phyloP scores from a whole-genome alignment of 2,329 filamentous ascomycete genomes.

The Fusarium coffeatum region DNA sequence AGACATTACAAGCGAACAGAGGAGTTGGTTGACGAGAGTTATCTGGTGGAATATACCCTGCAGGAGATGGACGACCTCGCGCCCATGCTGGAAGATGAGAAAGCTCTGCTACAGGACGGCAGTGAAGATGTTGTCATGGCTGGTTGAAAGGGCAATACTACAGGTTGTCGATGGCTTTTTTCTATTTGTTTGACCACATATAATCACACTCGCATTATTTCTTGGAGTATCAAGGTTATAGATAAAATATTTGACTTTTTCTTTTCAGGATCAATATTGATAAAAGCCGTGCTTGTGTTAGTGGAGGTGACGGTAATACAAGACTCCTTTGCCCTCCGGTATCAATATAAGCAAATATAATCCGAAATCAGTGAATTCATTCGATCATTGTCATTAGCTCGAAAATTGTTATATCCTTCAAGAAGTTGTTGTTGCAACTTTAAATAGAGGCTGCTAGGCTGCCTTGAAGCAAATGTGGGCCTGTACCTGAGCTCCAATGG shows the following conservation, averaged over 20 bases:
- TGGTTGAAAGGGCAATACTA: slow-evolving; percentile 41
- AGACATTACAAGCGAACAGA: slow-evolving; percentile 91
- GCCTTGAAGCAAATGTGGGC: slow-evolving; percentile 7
- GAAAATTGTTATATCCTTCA: not conserved
- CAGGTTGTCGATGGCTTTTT: slow-evolving; percentile 11
- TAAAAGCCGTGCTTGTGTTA: not conserved
- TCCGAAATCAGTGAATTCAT: not conserved
- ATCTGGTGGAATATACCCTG: slow-evolving; percentile 91
- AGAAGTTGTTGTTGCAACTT: slow-evolving; percentile 1
- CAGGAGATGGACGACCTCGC: slow-evolving; percentile 87
- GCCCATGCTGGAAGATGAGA: slow-evolving; percentile 55
- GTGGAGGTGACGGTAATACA: not conserved
- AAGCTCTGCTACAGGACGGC: slow-evolving; percentile 49
- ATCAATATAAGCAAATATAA: not conserved
- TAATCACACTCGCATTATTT: slow-evolving; percentile 20
- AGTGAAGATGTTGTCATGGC: slow-evolving; percentile 58
- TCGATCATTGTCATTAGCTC: not conserved
- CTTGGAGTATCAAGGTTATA: slow-evolving; percentile 38
- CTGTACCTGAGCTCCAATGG: slow-evolving; percentile 24
- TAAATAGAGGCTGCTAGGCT: not conserved
- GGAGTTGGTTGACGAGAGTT: slow-evolving; percentile 93
- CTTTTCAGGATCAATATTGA: not conserved
- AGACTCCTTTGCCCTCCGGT: not conserved
- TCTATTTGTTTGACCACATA: slow-evolving; percentile 2
- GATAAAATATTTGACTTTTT: slow-evolving; percentile 25